phyloP scores from a whole-genome alignment of 495 filamentous ascomycete species.

The Talaromyces liani region DNA sequence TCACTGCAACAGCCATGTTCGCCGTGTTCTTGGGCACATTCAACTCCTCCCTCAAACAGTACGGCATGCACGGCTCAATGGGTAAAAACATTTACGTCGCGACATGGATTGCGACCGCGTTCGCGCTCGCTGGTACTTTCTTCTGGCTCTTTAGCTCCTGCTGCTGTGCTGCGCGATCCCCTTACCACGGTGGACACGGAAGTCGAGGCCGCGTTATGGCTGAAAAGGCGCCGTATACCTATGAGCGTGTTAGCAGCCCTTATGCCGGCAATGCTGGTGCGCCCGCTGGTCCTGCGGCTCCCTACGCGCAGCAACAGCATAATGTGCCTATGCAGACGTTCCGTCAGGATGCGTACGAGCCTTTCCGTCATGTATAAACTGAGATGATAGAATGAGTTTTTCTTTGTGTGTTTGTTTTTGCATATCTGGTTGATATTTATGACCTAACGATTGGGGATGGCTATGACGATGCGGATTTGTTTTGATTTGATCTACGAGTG shows the following conservation, averaged over 20 bases:
- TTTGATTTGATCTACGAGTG: not conserved
- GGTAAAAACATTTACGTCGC: conserved; percentile 60
- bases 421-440: conserved; percentile 7
- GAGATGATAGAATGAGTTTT: not conserved
- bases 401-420: not conserved
- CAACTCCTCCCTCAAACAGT: conserved; percentile 53
- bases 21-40: conserved; percentile 50
- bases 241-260: conserved; percentile 37
- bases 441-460: conserved; percentile 1
- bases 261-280: conserved; percentile 12
- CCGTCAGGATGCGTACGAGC: conserved; percentile 33
- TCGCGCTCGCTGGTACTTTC: conserved; percentile 60
- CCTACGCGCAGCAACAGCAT: conserved; percentile 13
- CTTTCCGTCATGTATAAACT: conserved; percentile 35
- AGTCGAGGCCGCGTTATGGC: conserved; percentile 24
- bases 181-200: conserved; percentile 29
- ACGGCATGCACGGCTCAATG: conserved; percentile 55
- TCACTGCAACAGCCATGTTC: conserved; percentile 55
- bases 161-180: conserved; percentile 70
- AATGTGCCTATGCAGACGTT: conserved; percentile 15
- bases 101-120: conserved; percentile 73
- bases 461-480: not conserved
- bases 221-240: conserved; percentile 46
- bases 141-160: conserved; percentile 91
- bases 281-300: conserved; percentile 12